These are phyloP conservation scores for Xylariales sp. DNA, from an alignment of 2,329 filamentous ascomycete genomes.

Conservation along the genomic window DNA sequence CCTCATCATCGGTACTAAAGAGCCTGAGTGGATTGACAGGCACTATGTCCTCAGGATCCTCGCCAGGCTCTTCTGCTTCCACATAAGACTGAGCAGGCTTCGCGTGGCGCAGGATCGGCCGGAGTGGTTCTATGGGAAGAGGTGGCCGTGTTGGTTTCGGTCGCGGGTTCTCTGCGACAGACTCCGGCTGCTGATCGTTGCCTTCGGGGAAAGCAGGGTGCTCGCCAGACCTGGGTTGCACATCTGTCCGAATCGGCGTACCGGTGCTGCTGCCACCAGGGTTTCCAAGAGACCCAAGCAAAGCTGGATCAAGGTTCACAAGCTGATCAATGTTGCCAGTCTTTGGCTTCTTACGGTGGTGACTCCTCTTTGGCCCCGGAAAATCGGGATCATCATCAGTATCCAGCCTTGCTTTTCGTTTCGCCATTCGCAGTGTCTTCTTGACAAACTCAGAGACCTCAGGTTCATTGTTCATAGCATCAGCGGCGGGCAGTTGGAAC, in stretches of 20 bases:
- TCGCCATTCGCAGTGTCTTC: constrained; percentile 49
- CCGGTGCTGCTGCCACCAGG: constrained; percentile 11
- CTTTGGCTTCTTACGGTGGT: constrained; percentile 37
- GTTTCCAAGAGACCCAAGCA: constrained; percentile 34
- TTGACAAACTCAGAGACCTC: constrained; percentile 51
- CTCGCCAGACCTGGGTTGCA: constrained; percentile 10
- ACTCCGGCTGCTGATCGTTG: constrained; percentile 1
- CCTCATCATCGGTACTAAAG: constrained; percentile 3
- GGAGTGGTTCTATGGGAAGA: constrained; percentile 37
- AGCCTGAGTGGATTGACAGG: constrained; percentile 13
- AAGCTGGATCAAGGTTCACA: constrained; percentile 49
- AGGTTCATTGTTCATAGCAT: constrained; percentile 37
- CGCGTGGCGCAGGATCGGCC: constrained; percentile 47
- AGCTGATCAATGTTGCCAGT: constrained; percentile 30
- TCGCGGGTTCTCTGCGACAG: constrained; percentile 7
- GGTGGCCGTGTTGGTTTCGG: constrained; percentile 17
- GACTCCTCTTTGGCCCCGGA: constrained; percentile 34
- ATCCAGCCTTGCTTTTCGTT: constrained; percentile 47
- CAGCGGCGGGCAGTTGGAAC: constrained; percentile 48
- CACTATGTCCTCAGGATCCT: constrained; percentile 39
- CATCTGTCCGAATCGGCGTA: constrained; percentile 17
- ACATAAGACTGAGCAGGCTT: constrained; percentile 48
- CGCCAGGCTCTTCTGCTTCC: constrained; percentile 41
- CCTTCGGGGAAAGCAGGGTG: constrained; percentile 1
- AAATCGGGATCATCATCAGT: constrained; percentile 54